These are phyloP conservation scores for Tulasnella sp. DNA, from an alignment of 768 basidiomycete species.

Conservation along the genomic window DNA sequence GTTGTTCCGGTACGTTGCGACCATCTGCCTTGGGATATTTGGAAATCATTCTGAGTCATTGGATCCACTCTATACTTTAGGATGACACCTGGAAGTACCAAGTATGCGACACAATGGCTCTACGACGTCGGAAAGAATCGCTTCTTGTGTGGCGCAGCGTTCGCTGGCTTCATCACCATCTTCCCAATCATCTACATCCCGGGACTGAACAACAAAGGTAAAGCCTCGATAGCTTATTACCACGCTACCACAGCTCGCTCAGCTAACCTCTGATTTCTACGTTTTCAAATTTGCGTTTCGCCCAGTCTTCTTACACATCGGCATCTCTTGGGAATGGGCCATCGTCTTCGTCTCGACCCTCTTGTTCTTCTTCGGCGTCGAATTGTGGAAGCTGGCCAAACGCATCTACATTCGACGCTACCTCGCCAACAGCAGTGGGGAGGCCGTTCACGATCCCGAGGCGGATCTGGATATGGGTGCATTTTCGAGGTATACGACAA, in stretches of 20 bases:
- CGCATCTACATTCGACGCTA: constrained; percentile 12
- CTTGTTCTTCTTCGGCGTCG: constrained; percentile 21
- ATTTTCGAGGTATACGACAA: constrained; percentile 6
- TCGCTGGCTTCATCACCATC: constrained; percentile 25
- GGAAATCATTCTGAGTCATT: background rate
- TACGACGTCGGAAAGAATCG: constrained; percentile 28
- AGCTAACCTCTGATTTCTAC: too few species aligned
- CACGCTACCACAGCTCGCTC: background rate
- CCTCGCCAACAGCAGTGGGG: background rate
- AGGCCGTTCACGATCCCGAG: constrained; percentile 10
- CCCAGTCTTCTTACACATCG: constrained; percentile 28
- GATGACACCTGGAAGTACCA: constrained; percentile 26
- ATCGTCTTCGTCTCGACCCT: constrained; percentile 24
- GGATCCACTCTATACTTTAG: constrained; percentile 19
- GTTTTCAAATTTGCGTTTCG: background rate
- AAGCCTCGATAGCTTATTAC: too few species aligned
- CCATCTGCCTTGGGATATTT: background rate
- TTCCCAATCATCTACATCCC: constrained; percentile 32
- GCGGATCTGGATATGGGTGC: constrained; percentile 13
- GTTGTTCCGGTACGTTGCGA: constrained; percentile 25
- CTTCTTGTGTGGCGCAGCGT: constrained; percentile 26
- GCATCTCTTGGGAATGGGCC: constrained; percentile 32
- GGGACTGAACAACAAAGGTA: constrained; percentile 22
- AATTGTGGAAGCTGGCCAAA: constrained; percentile 17
- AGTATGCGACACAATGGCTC: constrained; percentile 23